These are phyloP conservation scores for Amoeboaphelidium protococcarum DNA, from an alignment of 371 early-diverging fungal genomes.

Conservation along the genomic window DNA sequence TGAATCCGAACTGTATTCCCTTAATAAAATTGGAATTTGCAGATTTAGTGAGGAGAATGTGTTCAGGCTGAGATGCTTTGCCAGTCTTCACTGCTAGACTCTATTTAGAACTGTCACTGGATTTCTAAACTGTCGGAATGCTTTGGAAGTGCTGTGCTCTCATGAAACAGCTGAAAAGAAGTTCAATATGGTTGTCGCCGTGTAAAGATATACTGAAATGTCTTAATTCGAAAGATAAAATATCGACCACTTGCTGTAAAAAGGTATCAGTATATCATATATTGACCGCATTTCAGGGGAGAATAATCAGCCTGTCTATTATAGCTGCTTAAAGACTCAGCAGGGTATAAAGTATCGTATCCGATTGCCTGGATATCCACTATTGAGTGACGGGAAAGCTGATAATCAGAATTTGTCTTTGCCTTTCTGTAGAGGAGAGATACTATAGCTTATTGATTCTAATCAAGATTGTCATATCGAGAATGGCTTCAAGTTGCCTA, in stretches of 20 bases:
- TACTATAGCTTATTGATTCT: slow-evolving; percentile 58
- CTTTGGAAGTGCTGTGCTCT: background rate
- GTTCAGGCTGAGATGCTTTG: slow-evolving; percentile 74
- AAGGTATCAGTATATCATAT: too few species aligned
- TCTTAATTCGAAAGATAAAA: too few species aligned
- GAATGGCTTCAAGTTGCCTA: slow-evolving; percentile 63
- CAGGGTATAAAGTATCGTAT: too few species aligned
- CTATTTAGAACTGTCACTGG: slow-evolving; percentile 64
- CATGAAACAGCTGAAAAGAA: too few species aligned
- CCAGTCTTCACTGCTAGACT: slow-evolving; percentile 60
- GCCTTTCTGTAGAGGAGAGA: slow-evolving; percentile 61
- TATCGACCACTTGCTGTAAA: too few species aligned
- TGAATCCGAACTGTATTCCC: background rate
- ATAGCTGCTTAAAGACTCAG: too few species aligned
- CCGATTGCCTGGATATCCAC: slow-evolving; percentile 59
- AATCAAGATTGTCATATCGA: slow-evolving; percentile 66
- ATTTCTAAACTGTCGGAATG: slow-evolving; percentile 3
- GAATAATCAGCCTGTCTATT: too few species aligned
- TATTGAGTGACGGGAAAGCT: slow-evolving; percentile 69
- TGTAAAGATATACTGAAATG: too few species aligned
- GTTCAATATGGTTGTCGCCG: too few species aligned
- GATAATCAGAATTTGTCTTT: slow-evolving; percentile 71
- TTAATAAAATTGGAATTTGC: background rate
- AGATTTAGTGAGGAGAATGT: slow-evolving; percentile 4
- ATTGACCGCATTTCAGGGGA: too few species aligned